Evolutionary conservation across 495 filamentous ascomycete species (phyloP), one percentile per base, ranked within the genome.

Genomic region (Aspergillus sparsus): DNA sequence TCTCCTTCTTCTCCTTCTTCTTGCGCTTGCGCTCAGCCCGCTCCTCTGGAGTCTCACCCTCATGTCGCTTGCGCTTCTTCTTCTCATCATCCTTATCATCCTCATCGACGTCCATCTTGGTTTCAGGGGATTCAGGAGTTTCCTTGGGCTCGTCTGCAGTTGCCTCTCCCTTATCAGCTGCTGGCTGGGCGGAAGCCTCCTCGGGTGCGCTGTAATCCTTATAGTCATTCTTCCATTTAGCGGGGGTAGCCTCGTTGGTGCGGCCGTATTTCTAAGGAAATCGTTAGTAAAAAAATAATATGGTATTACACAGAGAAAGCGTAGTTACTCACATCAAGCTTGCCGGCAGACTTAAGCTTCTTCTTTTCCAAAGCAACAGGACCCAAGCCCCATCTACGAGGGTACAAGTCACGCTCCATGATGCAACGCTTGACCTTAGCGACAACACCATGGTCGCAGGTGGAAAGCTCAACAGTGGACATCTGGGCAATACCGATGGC

Each of bases 391-490:
- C 94, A 98, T 80, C 92, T 79, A 71, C 90, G 83, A 57, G 93
- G 93, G 81, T 98, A 98, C 11, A 96, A 81, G 70, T 97, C 93
- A 62, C 94, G 90, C 79, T 98, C 95, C 94, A 98, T 98, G 75
- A 98, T 98, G 74, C 90, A 92, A 56, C 94, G 86, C 86, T 98
- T 98, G 70, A 98, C 87, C 80, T 96, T 97, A 53, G 95, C 94
- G 47, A 98, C 93, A 35, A 96, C 89, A 64, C 95, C 95, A 74
- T 98, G 95, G 71, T 96, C 91, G 74, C 92, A 96, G 47, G 89
- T 90, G 9, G 89, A 85, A 68, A 98, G 86, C 74, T 95, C 91
- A 55, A 93, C 90, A 2, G 92, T 92, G 12, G 89, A 93, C 93
- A 98, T 98, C 76, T 93, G 90, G 15, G 94, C 91, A 67, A 96